Evolutionary conservation across 2,329 filamentous ascomycete species (phyloP).

Genomic region (Colletotrichum sp.): DNA sequence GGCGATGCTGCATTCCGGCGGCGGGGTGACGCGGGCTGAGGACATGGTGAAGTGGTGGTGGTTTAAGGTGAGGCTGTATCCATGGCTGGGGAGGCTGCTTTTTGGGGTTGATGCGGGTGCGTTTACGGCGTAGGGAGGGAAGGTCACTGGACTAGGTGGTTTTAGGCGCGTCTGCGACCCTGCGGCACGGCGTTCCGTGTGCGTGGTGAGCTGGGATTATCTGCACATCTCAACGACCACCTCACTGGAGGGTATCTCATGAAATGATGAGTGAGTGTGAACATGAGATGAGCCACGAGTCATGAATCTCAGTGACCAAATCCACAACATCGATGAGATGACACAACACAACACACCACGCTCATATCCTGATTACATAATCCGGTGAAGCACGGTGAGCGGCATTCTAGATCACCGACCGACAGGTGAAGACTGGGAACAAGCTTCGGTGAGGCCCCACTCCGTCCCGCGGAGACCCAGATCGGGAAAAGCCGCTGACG

Average conservation of each 20-base stretch:
- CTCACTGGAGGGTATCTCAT: no score
- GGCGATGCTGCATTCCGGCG: background rate
- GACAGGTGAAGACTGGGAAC: no score
- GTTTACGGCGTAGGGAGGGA: no score
- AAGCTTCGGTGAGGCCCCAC: background rate
- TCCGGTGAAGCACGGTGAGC: background rate
- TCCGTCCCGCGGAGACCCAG: background rate
- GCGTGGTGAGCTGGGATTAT: no score
- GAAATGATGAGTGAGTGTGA: background rate
- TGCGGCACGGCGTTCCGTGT: background rate
- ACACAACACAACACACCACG: no score
- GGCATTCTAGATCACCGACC: background rate
- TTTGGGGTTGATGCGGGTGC: no score
- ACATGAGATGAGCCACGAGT: background rate
- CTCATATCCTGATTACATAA: background rate
- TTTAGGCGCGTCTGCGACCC: background rate
- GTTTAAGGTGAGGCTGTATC: no score
- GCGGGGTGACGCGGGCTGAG: background rate
- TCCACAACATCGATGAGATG: no score
- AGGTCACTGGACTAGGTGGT: background rate
- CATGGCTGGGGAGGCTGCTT: no score
- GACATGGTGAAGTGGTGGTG: background rate
- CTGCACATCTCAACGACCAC: no score
- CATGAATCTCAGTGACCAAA: background rate
- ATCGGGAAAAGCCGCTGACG: conserved; percentile 10